phyloP scores from a whole-genome alignment of 1,139 yeast species.

The Hyphopichia burtonii region DNA sequence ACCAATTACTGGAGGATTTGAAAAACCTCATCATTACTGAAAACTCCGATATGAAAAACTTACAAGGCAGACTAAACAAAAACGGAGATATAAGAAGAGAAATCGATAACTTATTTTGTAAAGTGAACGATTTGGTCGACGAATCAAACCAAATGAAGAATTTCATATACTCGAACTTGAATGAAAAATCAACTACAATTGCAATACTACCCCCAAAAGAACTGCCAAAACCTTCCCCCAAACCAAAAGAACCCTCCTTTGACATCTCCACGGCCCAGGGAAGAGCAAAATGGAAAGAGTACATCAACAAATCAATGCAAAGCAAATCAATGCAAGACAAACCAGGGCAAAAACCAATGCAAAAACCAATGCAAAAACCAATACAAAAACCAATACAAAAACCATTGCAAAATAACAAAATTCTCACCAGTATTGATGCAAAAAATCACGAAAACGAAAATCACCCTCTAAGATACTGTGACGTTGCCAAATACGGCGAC shows the following conservation, averaged over 20 bases:
- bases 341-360: too few species aligned
- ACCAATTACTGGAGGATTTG: constrained; percentile 5
- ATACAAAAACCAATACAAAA: neutral
- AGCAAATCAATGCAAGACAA: neutral
- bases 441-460: neutral
- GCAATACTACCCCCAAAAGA: constrained; percentile 5
- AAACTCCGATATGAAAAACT: constrained; percentile 10
- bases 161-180: constrained; percentile 8
- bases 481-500: constrained; percentile 19
- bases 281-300: constrained; percentile 20
- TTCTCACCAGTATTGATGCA: too few species aligned
- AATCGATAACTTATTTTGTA: constrained; percentile 6
- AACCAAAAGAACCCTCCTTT: constrained; percentile 12
- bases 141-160: constrained; percentile 14
- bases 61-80: constrained; percentile 15
- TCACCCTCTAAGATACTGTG: constrained; percentile 10
- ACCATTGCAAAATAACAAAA: neutral
- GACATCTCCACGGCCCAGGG: constrained; percentile 28
- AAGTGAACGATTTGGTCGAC: constrained; percentile 6
- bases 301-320: constrained; percentile 3
- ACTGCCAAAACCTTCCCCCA: constrained; percentile 6
- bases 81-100: constrained; percentile 17
- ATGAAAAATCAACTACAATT: constrained; percentile 3
- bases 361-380: too few species aligned
- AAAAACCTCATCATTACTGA: constrained; percentile 2